phyloP scores from a whole-genome alignment of 108 stramenopile species.

The Parietichytrium sp. region DNA sequence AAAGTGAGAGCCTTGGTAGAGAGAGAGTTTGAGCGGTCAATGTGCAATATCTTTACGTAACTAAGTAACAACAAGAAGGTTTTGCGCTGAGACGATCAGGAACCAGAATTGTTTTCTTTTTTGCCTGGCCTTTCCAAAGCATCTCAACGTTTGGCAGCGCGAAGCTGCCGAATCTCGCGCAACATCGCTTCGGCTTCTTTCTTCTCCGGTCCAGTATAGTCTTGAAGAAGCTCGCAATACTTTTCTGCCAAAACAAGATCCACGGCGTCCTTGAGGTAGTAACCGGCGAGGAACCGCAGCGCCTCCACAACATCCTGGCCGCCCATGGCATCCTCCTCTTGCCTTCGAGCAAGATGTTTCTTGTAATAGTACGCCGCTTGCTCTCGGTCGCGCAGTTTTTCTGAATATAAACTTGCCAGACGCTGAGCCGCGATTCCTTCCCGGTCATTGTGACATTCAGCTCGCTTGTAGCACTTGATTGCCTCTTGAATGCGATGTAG shows the following conservation, averaged over 20 bases:
- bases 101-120: too few relatives aligned
- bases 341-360: slow-evolving; percentile 65
- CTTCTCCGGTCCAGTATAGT: slow-evolving; percentile 89
- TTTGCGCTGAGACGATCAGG: too few relatives aligned
- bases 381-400: slow-evolving; percentile 70
- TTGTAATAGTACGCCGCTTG: slow-evolving; percentile 87
- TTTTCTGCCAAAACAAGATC: slow-evolving; percentile 76
- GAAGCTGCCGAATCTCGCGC: slow-evolving; percentile 76
- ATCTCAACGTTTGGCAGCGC: too few relatives aligned
- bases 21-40: too few relatives aligned
- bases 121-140: too few relatives aligned
- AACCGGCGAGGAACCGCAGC: slow-evolving; percentile 72
- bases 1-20: too few relatives aligned
- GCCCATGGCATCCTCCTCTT: slow-evolving; percentile 42
- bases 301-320: slow-evolving; percentile 84
- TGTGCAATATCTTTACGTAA: too few relatives aligned
- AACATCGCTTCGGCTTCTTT: slow-evolving; percentile 84
- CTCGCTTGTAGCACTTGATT: slow-evolving; percentile 82
- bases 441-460: slow-evolving; percentile 76
- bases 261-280: slow-evolving; percentile 72
- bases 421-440: slow-evolving; percentile 89
- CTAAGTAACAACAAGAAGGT: too few relatives aligned
- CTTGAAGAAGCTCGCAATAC: slow-evolving; percentile 76
- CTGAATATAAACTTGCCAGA: slow-evolving; percentile 79
- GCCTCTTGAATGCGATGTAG: slow-evolving; percentile 75